Base-by-base conservation (phyloP, 148 eudicot genomes). In the Pharnaceum exiguum region DNA sequence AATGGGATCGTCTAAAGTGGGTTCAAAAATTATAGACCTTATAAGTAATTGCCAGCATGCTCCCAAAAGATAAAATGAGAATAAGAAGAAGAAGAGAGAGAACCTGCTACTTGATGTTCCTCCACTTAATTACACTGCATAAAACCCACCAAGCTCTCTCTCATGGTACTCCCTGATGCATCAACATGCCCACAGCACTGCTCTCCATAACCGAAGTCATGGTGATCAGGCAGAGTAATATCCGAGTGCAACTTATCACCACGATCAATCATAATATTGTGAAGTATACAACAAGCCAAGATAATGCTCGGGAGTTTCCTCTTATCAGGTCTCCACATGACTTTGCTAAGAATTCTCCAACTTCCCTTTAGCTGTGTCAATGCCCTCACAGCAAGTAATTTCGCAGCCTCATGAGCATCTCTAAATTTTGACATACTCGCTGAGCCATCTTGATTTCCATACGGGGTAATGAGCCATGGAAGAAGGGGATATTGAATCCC, bases 251-350 rank as follows among this genome's bases (percentile, higher is more conserved):
- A 67, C 46, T 53, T 50, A 40, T 94, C 99, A 39, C 87, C 91
- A 57, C 71, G 66, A 46, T 94, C 96, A 18, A 94, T 75, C 28
- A 86, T 82, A 28, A 89, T 86, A 60, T 94, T 94, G 66, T 94
- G 99, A 52, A 94, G 88, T 51, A 94, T 82, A 82, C 96, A 89
- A 63, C 99, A 94, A 17, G 83, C 91, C 57, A 94, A 44, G 69
- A 94, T 84, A 29, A 94, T 78, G 63, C 99, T 94, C 0, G 99
- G 99, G 15, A 94, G 66, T 66, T 94, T 94, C 77, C 71, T 76
- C 67, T 82, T 94, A 69, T 94, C 99, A 0, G 99, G 99, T 71
- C 99, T 78, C 96, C 99, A 94, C 96, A 94, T 86, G 24, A 83
- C 95, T 85, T 89, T 86, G 68, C 82, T 94, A 37, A 94, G 91